Conservation (phyloP, 768 basidiomycete species). For the Boletus tomentosulus region DNA sequence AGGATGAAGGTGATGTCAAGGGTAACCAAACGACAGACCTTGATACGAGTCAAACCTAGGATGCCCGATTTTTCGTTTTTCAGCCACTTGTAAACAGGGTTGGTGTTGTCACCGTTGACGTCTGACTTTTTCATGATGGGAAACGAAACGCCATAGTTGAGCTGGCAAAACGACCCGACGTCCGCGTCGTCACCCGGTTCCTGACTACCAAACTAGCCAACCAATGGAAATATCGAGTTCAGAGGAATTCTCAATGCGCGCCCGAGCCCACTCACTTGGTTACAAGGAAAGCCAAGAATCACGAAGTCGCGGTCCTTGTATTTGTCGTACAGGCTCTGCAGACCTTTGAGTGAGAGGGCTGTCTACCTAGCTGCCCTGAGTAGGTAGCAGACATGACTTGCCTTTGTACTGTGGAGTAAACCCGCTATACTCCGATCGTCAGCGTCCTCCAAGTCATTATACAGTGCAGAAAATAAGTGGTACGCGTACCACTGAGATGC, state of each 20-base stretch:
- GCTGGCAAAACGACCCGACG: constrained; percentile 67
- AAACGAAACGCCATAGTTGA: constrained; percentile 88
- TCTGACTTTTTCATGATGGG: constrained; percentile 91
- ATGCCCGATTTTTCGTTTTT: constrained; percentile 76
- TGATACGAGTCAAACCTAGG: constrained; percentile 67
- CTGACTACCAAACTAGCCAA: constrained; percentile 70
- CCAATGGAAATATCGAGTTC: background rate
- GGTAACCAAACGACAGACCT: constrained; percentile 42
- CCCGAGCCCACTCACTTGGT: constrained; percentile 50
- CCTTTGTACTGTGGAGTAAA: constrained; percentile 81
- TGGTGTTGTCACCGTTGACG: constrained; percentile 83
- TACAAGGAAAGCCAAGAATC: constrained; percentile 89
- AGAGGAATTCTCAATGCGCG: background rate
- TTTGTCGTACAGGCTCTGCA: constrained; percentile 77
- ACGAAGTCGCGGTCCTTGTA: constrained; percentile 73
- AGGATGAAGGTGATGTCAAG: background rate
- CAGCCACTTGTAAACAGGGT: constrained; percentile 81
- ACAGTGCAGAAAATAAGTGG: background rate
- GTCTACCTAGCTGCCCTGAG: background rate
- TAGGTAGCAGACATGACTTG: constrained; percentile 16
- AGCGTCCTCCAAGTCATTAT: background rate
- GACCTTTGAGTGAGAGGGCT: constrained; percentile 39
- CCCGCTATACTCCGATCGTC: constrained; percentile 45
- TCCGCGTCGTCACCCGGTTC: constrained; percentile 80
- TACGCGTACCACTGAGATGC: constrained; percentile 60